Percentiles rank a stretch among this genome's conserved stretches.
These are phyloP conservation scores for Samsoniella hepiali DNA, from an alignment of 2,329 filamentous ascomycete species.

Conservation along the genomic window DNA sequence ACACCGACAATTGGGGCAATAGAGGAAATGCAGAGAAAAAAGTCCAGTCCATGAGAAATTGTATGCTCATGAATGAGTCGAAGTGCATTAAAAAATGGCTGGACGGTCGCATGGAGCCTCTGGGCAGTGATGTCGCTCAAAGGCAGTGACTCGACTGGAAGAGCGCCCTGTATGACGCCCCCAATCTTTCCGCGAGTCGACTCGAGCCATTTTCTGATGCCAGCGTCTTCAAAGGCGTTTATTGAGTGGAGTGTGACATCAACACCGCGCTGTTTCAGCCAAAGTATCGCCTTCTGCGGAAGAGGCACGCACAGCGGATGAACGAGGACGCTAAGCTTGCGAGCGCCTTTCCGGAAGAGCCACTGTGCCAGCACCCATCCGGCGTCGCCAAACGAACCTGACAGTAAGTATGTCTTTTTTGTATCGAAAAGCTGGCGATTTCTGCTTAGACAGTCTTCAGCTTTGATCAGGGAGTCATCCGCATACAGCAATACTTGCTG, in stretches of 20 bases:
- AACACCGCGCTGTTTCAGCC: neutral
- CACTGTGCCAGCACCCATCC: slow-evolving; percentile 1
- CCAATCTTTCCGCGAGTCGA: neutral
- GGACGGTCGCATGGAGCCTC: neutral
- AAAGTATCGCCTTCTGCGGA: neutral
- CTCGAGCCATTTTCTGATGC: neutral
- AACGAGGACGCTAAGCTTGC: neutral
- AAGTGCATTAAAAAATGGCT: neutral
- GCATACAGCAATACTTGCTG: neutral
- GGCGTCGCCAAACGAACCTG: slow-evolving; percentile 2
- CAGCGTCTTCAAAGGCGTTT: neutral
- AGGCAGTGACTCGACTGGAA: neutral
- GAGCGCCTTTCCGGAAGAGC: slow-evolving; percentile 4
- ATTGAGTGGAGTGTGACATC: neutral
- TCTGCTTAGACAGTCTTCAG: neutral
- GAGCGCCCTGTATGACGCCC: neutral
- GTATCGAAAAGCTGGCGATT: neutral
- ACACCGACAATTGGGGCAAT: neutral
- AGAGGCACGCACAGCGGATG: neutral
- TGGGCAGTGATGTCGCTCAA: neutral
- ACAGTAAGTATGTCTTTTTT: neutral
- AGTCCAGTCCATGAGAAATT: neutral
- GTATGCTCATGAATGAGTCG: neutral
- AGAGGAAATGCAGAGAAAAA: slow-evolving; percentile 4
- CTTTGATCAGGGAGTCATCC: neutral